phyloP scores from a whole-genome alignment of 129 eudicot genomes.

The Logfia minima region DNA sequence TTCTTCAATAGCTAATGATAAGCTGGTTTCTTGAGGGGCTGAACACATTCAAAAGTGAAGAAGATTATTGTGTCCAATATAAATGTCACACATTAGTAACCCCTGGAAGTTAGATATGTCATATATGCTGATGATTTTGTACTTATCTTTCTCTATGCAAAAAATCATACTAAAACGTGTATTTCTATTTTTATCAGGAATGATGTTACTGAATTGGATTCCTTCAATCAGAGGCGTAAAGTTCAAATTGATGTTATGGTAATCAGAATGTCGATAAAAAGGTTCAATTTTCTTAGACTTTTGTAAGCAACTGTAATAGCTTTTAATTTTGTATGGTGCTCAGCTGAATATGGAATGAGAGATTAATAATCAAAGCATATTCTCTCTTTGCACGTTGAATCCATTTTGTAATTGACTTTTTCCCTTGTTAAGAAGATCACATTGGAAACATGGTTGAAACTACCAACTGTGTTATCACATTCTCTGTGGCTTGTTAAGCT shows the following conservation, averaged over 20 bases:
- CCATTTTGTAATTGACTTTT: neutral
- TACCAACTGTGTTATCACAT: neutral
- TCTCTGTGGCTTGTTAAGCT: too few species aligned
- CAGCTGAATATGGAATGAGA: neutral
- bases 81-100: neutral
- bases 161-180: neutral
- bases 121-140: neutral
- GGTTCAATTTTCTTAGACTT: neutral
- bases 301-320: neutral
- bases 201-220: neutral
- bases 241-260: neutral
- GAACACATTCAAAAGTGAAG: too few species aligned
- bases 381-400: neutral
- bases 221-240: neutral
- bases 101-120: too few species aligned
- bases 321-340: constrained; percentile 4
- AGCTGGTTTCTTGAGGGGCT: too few species aligned
- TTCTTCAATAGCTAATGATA: too few species aligned
- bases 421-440: neutral
- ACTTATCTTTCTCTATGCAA: neutral
- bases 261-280: neutral
- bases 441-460: neutral
- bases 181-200: neutral
- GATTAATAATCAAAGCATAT: neutral
- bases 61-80: too few species aligned